These are phyloP conservation scores for Cutaneotrichosporon mucoides DNA, from an alignment of 1,284 basidiomycete species.

Conservation along the genomic window DNA sequence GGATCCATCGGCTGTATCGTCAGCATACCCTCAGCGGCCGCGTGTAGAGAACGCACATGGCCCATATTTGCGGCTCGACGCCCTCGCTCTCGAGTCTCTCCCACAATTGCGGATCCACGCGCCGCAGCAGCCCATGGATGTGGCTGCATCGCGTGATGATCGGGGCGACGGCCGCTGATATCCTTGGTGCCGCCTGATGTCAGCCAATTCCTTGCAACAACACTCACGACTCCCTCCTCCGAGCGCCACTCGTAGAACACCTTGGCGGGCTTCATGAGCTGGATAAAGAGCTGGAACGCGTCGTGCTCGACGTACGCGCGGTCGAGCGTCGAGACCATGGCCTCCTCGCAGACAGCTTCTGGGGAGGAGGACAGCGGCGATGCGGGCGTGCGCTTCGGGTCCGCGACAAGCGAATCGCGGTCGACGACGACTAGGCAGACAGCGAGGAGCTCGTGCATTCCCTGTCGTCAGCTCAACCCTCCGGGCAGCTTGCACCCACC, in stretches of 20 bases:
- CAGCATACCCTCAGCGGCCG: not conserved
- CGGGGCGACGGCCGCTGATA: conserved; percentile 56
- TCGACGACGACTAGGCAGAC: conserved; percentile 76
- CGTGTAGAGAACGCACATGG: conserved; percentile 60
- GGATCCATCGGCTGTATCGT: conserved; percentile 71
- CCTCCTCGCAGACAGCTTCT: conserved; percentile 12
- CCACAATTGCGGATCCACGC: conserved; percentile 77
- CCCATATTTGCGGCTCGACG: conserved; percentile 91
- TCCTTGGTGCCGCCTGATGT: not conserved
- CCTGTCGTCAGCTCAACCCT: conserved; percentile 52
- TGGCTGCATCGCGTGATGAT: conserved; percentile 74
- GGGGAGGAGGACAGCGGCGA: not conserved
- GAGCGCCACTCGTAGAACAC: conserved; percentile 86
- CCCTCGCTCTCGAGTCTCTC: conserved; percentile 67
- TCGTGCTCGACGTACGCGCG: conserved; percentile 55
- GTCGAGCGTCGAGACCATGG: conserved; percentile 40
- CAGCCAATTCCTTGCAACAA: too few species aligned
- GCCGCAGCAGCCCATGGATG: conserved; percentile 69
- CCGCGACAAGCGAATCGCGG: conserved; percentile 62
- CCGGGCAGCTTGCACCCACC: conserved; percentile 9
- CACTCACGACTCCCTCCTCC: conserved; percentile 43
- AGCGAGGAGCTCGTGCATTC: conserved; percentile 92
- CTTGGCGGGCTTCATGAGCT: conserved; percentile 70
- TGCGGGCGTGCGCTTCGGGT: conserved; percentile 1
- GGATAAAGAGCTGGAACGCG: conserved; percentile 72